Evolutionary conservation across 768 basidiomycete genomes (phyloP), one percentile per base, ranked within the genome.

Genomic region (Cystobasidium ongulense): DNA sequence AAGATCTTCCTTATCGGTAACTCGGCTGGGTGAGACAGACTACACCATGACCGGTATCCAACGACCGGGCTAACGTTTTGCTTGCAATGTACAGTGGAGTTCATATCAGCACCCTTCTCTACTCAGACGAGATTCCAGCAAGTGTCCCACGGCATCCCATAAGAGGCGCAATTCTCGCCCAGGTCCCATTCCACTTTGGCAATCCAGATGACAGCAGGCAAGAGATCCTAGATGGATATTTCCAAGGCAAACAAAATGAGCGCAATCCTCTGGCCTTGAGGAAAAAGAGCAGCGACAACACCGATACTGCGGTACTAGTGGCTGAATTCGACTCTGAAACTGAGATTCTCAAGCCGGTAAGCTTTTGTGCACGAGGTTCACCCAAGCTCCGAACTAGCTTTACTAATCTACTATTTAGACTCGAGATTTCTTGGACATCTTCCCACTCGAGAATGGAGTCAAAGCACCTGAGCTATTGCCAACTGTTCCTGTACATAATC

Each of bases 1-100:
- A 35, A 33, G 39, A 67, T 67, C n/a, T 67, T 67, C 50, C 27
- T 67, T 17, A 67, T 67, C 33, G 65, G 65, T n/a, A 67, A 67
- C 33, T 67, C 65, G 7, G 65, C 65, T 3, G 65, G 65, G 65
- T 41, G 50, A 67, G 65, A 5, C 11, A 59, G 4, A 17, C 29
- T 67, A 7, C 63, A 39, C 25, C 4, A 11, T 10, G 5, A 27
- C 4, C 57, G 33, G 8, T 25, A 38, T 15, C 4, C 15, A 4
- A 4, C 25, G 17, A 3, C 63, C 27, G 11, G 33, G 23, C 27
- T 33, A 10, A 39, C 63, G 10, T 64, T 29, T 38, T 29, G 23
- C 4, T 18, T 39, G 17, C 7, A 5, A 4, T 23, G 17, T 39
- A 5, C 43, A 67, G 65, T 31, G 65, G 43, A 7, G 65, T 67